Evolutionary conservation across 345 rosid genomes (phyloP), one percentile per base, ranked within the genome.

Genomic region (Rubroshorea leprosula): DNA sequence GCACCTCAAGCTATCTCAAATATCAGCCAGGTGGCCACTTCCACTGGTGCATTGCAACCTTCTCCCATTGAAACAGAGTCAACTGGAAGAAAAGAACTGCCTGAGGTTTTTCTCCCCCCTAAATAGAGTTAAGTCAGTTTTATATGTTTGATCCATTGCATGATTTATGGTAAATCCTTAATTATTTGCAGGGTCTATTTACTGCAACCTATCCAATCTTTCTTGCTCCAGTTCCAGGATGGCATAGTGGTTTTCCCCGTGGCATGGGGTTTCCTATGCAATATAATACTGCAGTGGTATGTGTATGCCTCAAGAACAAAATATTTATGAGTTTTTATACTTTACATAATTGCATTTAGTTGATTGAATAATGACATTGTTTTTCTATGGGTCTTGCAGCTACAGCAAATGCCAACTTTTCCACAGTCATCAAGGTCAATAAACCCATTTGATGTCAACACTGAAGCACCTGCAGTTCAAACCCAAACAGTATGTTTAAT

Each of bases 361-460:
- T 54, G 15, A 13, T 19, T 48, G 20, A 49, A 54, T 59, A 22
- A 27, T 52, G 22, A 61, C 39, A 67, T 3, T 3, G 31, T 27
- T 27, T 27, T n/a, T n/a, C n/a, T 27, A 8, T 27, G 41, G 41
- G 7, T 35, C 12, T 35, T 35, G 5, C 41, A 65, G 53, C 64
- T 64, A 57, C 89, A 84, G 95, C 72, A 83, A 8, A 69, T 76
- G 74, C 81, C 81, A 58, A 61, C 77, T 60, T 78, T 74, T 60
- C 70, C 75, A 25, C 87, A 70, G 65, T 68, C 67, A 61, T 64
- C 85, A 25, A 75, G 63, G 51, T 87, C 99, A 12, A 57, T 72
- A 60, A 93, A 93, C 77, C 99, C 99, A 56, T 93, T 93, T 81
- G 97, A 93, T 71, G 54, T 70, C 46, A 65, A 41, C 65, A 66